Percentiles rank a stretch among this genome's conserved stretches.
These are phyloP conservation scores for Sclerotinia sclerotiorum DNA, from an alignment of 2,329 filamentous ascomycete species.

Conservation along the genomic window DNA sequence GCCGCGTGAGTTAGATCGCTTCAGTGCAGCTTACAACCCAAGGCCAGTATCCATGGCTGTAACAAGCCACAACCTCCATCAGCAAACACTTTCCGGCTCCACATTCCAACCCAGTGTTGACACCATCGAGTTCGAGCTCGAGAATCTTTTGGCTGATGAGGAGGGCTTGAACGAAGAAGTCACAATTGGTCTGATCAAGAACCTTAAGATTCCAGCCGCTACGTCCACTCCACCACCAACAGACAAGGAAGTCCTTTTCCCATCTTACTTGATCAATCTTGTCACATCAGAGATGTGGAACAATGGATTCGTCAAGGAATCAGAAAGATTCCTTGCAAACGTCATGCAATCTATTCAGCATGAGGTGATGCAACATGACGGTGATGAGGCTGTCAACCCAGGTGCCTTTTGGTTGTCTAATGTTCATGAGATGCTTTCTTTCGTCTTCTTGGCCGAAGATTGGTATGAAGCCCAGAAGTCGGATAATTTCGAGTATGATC, in stretches of 20 bases:
- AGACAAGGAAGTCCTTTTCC: slow-evolving; percentile 98
- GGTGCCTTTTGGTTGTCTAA: slow-evolving; percentile 99
- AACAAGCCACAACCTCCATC: slow-evolving; percentile 59
- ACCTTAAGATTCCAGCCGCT: slow-evolving; percentile 92
- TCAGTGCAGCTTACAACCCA: slow-evolving; percentile 90
- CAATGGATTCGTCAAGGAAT: slow-evolving; percentile 99
- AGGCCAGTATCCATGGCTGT: slow-evolving; percentile 96
- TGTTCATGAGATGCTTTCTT: slow-evolving; percentile 99
- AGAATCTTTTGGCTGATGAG: slow-evolving; percentile 90
- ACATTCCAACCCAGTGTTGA: slow-evolving; percentile 80
- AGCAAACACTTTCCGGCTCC: slow-evolving; percentile 70
- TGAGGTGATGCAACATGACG: slow-evolving; percentile 98
- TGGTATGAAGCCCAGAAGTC: slow-evolving; percentile 99
- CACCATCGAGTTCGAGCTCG: slow-evolving; percentile 91
- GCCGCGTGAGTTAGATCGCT: slow-evolving; percentile 80
- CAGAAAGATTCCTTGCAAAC: slow-evolving; percentile 95
- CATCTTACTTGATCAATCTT: slow-evolving; percentile 96
- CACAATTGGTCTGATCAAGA: slow-evolving; percentile 91
- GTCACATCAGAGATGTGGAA: slow-evolving; percentile 99
- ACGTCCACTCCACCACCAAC: slow-evolving; percentile 85
- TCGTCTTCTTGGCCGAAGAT: slow-evolving; percentile 97
- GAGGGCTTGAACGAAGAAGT: slow-evolving; percentile 96
- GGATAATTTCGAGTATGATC: slow-evolving; percentile 98
- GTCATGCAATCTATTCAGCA: slow-evolving; percentile 99
- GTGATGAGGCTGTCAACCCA: slow-evolving; percentile 94